Evolutionary conservation across 1,284 basidiomycete species (phyloP), one percentile per base, ranked within the genome.

Genomic region (Cystobasidium slooffiae): DNA sequence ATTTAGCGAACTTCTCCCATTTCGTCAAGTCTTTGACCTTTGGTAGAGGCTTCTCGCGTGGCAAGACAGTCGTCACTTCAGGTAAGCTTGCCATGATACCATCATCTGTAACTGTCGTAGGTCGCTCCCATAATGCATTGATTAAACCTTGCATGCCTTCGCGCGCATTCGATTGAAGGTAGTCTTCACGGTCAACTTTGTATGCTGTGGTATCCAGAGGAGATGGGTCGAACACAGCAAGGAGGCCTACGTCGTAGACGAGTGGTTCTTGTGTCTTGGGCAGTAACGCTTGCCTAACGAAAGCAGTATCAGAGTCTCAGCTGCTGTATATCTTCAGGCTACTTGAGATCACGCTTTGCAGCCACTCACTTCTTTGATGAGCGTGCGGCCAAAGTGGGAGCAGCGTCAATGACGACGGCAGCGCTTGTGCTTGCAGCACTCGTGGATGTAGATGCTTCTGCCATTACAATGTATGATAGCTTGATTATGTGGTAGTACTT

Each of bases 1-100:
- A 90, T 72, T 90, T 89, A 16, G 96, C 96, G 80, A 98, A 99
- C 76, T 89, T 87, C 85, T 98, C 93, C 97, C 97, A 99, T 83
- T 97, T 99, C 16, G 96, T 98, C 62, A 88, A 88, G 4, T 91
- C 90, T 84, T 96, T 97, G 4, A 91, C 90, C 81, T 94, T 95
- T 0, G 96, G 96, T 37, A 78, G 85, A 1, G 91, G 91, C 83
- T 99, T 99, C 56, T 94, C 88, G 44, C 96, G 88, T 0, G 96
- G 96, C 1, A 98, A 87, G 59, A 85, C 84, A 46, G 90, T 92
- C 6, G 85, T 88, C 6, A 93, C 89, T 1, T 88, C 82, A 0
- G 96, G 94, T 3, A 97, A 88, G 74, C 88, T 85, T 1, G 91
- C 93, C 67, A 96, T 86, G 0, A 93, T 93, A 0, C 95, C 96